Percentiles rank a stretch among this genome's conserved stretches.
phyloP scores from a whole-genome alignment of 208 protist species.

The Leishmania guyanensis region DNA sequence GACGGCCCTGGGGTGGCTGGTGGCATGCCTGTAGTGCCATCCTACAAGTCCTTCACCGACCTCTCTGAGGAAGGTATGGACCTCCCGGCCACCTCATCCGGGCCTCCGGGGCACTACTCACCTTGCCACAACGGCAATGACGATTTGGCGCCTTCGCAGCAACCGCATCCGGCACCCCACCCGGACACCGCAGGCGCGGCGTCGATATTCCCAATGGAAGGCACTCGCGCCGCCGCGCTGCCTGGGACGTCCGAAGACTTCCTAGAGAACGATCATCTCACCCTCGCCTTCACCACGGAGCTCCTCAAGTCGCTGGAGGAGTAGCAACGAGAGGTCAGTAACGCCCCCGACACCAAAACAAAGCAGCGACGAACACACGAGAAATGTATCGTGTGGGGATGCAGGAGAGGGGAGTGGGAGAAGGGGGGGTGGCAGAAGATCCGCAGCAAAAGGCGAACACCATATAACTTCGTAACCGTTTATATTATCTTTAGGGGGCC shows the following conservation, averaged over 20 bases:
- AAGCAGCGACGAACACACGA: background rate
- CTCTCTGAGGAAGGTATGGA: slow-evolving; percentile 37
- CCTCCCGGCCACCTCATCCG: slow-evolving; percentile 3
- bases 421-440: background rate
- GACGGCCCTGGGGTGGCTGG: slow-evolving; percentile 5
- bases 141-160: slow-evolving; percentile 9
- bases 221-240: slow-evolving; percentile 21
- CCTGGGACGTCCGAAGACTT: slow-evolving; percentile 28
- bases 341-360: background rate
- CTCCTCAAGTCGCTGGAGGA: slow-evolving; percentile 44
- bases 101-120: slow-evolving; percentile 10
- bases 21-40: slow-evolving; percentile 26
- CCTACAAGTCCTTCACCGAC: slow-evolving; percentile 38
- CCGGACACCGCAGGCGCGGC: slow-evolving; percentile 10
- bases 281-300: slow-evolving; percentile 36
- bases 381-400: background rate
- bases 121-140: slow-evolving; percentile 17
- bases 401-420: background rate
- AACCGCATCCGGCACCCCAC: slow-evolving; percentile 1
- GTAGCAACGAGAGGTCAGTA: background rate
- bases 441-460: no score
- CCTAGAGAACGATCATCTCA: slow-evolving; percentile 38
- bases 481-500: no score
- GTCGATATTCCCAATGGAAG: slow-evolving; percentile 26
- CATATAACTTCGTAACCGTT: no score